These are phyloP conservation scores for Cryphonectria carpinicola DNA, from an alignment of 2,329 filamentous ascomycete genomes.

Conservation along the genomic window DNA sequence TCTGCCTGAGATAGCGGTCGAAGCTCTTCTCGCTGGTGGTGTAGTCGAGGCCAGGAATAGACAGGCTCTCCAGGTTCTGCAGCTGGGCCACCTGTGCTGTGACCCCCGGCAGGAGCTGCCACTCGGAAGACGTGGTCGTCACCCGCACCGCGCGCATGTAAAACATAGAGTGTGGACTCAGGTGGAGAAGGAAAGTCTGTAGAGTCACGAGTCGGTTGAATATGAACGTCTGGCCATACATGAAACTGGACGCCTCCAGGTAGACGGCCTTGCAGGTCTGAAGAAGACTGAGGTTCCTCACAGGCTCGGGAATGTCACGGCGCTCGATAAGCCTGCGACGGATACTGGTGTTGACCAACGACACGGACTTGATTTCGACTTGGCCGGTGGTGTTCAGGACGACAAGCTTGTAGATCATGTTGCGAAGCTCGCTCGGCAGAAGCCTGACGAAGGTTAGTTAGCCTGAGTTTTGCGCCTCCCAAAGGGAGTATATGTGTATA, in stretches of 20 bases:
- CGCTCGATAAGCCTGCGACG: neutral
- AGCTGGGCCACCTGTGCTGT: neutral
- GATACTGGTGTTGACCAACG: neutral
- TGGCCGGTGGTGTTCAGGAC: neutral
- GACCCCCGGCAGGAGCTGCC: slow-evolving; percentile 7
- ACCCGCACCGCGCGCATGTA: neutral
- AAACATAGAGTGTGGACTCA: neutral
- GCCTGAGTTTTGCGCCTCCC: neutral
- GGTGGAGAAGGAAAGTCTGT: slow-evolving; percentile 10
- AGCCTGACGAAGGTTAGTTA: neutral
- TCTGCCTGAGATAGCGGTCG: neutral
- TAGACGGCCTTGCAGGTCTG: neutral
- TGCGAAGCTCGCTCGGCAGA: slow-evolving; percentile 1
- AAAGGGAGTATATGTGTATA: neutral
- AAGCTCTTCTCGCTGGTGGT: neutral
- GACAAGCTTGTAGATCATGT: neutral
- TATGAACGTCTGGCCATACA: slow-evolving; percentile 3
- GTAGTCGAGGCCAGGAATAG: neutral
- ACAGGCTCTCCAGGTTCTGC: neutral
- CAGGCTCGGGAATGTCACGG: neutral
- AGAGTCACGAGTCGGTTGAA: slow-evolving; percentile 4
- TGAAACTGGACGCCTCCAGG: neutral
- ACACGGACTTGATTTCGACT: neutral
- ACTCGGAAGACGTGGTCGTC: neutral
- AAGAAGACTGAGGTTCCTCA: slow-evolving; percentile 1